phyloP scores from a whole-genome alignment of 331 rosid genomes.

The Quercus lobata region DNA sequence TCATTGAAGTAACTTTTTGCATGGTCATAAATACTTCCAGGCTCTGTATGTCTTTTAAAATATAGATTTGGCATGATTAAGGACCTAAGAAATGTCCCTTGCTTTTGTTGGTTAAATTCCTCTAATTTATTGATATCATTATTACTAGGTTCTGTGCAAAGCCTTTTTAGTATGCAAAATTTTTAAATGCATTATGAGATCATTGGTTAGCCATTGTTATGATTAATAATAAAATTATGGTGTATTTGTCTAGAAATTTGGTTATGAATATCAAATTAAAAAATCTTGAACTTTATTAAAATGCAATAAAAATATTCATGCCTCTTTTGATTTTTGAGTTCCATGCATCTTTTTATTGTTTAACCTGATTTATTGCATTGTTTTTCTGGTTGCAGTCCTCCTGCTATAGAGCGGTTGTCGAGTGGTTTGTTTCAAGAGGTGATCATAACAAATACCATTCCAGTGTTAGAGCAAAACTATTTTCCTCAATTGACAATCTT shows the following conservation, averaged over 20 bases:
- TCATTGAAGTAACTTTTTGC: not conserved
- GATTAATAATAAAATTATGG: not conserved
- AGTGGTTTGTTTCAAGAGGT: slow-evolving; percentile 94
- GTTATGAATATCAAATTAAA: not conserved
- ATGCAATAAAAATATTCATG: not conserved
- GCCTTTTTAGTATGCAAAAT: not conserved
- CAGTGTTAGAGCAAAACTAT: slow-evolving; percentile 79
- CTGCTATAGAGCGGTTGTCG: slow-evolving; percentile 87
- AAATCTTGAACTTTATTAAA: not conserved
- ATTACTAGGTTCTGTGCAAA: not conserved
- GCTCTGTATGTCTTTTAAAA: not conserved
- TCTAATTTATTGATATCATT: not conserved
- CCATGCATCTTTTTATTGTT: not conserved
- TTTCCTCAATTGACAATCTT: slow-evolving; percentile 84
- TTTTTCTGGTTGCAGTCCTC: slow-evolving; percentile 65
- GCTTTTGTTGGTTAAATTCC: not conserved
- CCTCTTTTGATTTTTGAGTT: not conserved
- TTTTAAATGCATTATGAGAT: not conserved
- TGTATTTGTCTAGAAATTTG: not conserved
- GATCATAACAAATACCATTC: slow-evolving; percentile 83
- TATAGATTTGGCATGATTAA: not conserved
- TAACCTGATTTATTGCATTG: not conserved
- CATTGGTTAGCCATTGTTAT: not conserved
- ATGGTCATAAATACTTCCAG: not conserved
- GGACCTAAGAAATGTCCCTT: not conserved